Base-by-base conservation (phyloP, 306 rosid species). In the Datisca glomerata region DNA sequence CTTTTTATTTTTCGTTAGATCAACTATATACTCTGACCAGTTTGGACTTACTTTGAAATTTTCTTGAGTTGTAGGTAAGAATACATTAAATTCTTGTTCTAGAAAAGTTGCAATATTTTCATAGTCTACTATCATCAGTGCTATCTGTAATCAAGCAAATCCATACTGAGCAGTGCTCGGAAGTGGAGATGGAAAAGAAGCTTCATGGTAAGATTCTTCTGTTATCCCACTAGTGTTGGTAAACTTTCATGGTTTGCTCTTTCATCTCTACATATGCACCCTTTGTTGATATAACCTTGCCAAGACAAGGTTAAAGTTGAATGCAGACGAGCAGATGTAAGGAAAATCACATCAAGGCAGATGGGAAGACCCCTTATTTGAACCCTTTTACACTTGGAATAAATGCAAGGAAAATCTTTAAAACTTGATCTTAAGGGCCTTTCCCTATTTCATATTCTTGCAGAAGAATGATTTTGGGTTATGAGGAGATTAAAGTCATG, bases 321-420 rank as follows among this genome's bases (percentile, higher is more conserved):
- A 68, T 64, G 85, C 94, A 63, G 97, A 87, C 63, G 97, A 87
- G 61, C 93, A 76, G 74, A 87, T 87, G 97, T 87, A n/a, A n/a
- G n/a, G n/a, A n/a, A n/a, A n/a, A n/a, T 63, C 89, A 82, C 56
- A 73, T 82, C 38, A 53, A 60, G 17, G 34, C 76, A 25, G 89
- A 87, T 59, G 75, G 78, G 45, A 64, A 76, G 66, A 68, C 78
- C 36, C 70, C 82, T 25, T 63, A 71, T 56, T 61, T 65, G 41
- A 87, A 87, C 47, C 85, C 89, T 29, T n/a, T n/a, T 50, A 87
- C 56, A 76, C 96, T 49, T 87, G 96, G 94, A 87, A 87, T 71
- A 66, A 63, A 73, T 80, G 96, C 74, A 36, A 46, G 52, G 2
- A 8, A 8, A 31, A 8, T 31, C n/a, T 11, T 5, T 31, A 2